Evolutionary conservation across 768 basidiomycete species (phyloP).

Genomic region (Serendipita sp.): DNA sequence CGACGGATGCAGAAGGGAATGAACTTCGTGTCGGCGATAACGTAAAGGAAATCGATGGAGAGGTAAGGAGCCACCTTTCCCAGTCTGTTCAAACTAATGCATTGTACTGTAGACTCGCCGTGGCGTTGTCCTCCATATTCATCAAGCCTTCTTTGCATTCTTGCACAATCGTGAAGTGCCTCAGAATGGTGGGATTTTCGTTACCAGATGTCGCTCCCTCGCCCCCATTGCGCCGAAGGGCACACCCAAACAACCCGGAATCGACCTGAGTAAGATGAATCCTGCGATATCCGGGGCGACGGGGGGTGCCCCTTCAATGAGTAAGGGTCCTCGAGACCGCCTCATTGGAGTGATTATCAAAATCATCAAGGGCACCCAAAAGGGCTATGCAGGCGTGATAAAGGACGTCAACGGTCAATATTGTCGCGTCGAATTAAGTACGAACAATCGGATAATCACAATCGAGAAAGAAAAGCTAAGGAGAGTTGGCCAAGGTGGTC

Average conservation of each 20-base stretch:
- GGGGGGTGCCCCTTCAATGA: slow-evolving; percentile 64
- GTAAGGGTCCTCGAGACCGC: slow-evolving; percentile 64
- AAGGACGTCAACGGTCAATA: slow-evolving; percentile 84
- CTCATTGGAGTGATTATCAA: slow-evolving; percentile 65
- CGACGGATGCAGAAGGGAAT: slow-evolving; percentile 76
- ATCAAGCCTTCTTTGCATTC: slow-evolving; percentile 89
- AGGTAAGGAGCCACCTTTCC: slow-evolving; percentile 31
- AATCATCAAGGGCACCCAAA: slow-evolving; percentile 74
- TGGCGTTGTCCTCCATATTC: slow-evolving; percentile 83
- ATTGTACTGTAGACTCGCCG: slow-evolving; percentile 42
- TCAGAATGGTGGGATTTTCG: slow-evolving; percentile 91
- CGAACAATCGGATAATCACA: slow-evolving; percentile 77
- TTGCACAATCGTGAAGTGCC: slow-evolving; percentile 77
- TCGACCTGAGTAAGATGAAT: slow-evolving; percentile 86
- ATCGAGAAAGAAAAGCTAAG: slow-evolving; percentile 69
- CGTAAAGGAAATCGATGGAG: slow-evolving; percentile 81
- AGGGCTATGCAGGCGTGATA: slow-evolving; percentile 81
- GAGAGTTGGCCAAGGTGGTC: slow-evolving; percentile 53
- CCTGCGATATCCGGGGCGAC: slow-evolving; percentile 54
- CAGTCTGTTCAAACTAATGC: not conserved
- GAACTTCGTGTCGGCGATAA: slow-evolving; percentile 78
- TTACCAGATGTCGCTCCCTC: slow-evolving; percentile 70
- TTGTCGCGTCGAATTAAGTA: slow-evolving; percentile 78
- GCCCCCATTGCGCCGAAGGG: slow-evolving; percentile 79
- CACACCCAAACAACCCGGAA: slow-evolving; percentile 41